Percentiles rank a stretch among this genome's conserved stretches.
These are phyloP conservation scores for Verticillium longisporum DNA, from an alignment of 2,329 filamentous ascomycete genomes.

Conservation along the genomic window DNA sequence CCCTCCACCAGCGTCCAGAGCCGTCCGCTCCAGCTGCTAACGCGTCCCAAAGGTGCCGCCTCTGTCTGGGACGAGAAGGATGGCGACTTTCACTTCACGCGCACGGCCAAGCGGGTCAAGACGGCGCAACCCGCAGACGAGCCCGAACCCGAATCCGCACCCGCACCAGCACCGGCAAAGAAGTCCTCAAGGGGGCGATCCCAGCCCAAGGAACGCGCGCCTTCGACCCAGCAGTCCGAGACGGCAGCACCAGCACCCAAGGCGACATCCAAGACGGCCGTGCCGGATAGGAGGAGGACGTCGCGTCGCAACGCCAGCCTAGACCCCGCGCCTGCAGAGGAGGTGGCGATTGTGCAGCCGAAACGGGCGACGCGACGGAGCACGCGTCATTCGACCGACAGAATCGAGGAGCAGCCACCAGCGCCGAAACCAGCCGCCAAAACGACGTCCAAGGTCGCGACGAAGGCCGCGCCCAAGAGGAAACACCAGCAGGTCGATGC, in stretches of 20 bases:
- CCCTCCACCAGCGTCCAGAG: not conserved
- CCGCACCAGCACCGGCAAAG: constrained; percentile 28
- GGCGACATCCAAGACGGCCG: constrained; percentile 8
- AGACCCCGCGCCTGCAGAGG: constrained; percentile 28
- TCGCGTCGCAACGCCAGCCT: constrained; percentile 32
- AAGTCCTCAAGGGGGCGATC: constrained; percentile 31
- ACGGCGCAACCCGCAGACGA: constrained; percentile 36
- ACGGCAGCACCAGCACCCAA: constrained; percentile 16
- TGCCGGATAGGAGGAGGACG: constrained; percentile 17
- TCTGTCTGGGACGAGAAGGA: constrained; percentile 55
- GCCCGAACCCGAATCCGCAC: constrained; percentile 31
- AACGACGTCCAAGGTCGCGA: constrained; percentile 1
- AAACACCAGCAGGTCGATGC: constrained; percentile 15
- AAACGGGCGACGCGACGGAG: constrained; percentile 36
- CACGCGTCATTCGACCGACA: constrained; percentile 35
- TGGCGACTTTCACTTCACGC: constrained; percentile 70
- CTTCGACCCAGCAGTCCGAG: constrained; percentile 16
- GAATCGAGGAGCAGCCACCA: constrained; percentile 17
- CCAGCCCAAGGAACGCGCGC: constrained; percentile 22
- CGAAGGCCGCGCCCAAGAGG: constrained; percentile 2
- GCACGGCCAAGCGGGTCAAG: constrained; percentile 60
- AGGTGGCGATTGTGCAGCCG: constrained; percentile 26
- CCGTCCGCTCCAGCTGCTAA: not conserved
- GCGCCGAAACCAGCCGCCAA: not conserved
- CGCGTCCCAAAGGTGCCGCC: constrained; percentile 26